Conservation (phyloP, 2,329 filamentous ascomycete genomes). For the Aspergillus bombycis region DNA sequence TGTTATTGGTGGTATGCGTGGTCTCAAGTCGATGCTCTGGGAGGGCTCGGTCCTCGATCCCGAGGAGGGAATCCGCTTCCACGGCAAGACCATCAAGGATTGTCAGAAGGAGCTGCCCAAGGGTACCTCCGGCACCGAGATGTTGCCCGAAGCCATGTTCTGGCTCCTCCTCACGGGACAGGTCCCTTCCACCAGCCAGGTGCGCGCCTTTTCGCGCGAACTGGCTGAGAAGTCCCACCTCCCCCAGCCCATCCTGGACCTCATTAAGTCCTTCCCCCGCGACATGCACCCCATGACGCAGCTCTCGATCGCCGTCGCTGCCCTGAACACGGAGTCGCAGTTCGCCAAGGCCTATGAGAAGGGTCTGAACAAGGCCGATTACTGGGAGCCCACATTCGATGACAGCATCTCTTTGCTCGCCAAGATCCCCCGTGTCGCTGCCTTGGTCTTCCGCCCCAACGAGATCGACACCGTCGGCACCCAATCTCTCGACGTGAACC, state of each 20-base stretch:
- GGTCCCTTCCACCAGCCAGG: slow-evolving; percentile 80
- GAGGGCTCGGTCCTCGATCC: slow-evolving; percentile 96
- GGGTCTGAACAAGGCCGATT: slow-evolving; percentile 91
- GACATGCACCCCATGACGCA: slow-evolving; percentile 98
- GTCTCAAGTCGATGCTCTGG: slow-evolving; percentile 98
- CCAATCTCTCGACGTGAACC: slow-evolving; percentile 74
- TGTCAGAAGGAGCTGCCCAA: slow-evolving; percentile 94
- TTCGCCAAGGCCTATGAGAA: slow-evolving; percentile 93
- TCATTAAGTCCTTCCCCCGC: slow-evolving; percentile 86
- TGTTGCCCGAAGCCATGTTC: slow-evolving; percentile 99
- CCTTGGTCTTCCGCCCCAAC: slow-evolving; percentile 95
- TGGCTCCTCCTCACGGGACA: slow-evolving; percentile 95
- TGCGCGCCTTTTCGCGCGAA: slow-evolving; percentile 80
- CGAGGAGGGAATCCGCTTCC: slow-evolving; percentile 97
- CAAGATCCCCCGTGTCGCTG: slow-evolving; percentile 94
- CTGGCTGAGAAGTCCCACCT: slow-evolving; percentile 84
- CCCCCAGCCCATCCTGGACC: slow-evolving; percentile 79
- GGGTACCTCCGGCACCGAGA: slow-evolving; percentile 85
- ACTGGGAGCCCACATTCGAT: slow-evolving; percentile 98
- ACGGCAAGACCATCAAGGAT: slow-evolving; percentile 96
- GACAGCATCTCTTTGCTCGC: slow-evolving; percentile 91
- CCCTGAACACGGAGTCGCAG: slow-evolving; percentile 91
- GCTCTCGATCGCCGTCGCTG: slow-evolving; percentile 90
- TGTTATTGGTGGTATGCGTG: slow-evolving; percentile 94
- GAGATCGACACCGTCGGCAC: slow-evolving; percentile 72